Percentiles rank a stretch among this genome's conserved stretches.
Evolutionary conservation across 2,329 filamentous ascomycete species (phyloP).

Genomic region (Blastomyces percursus): DNA sequence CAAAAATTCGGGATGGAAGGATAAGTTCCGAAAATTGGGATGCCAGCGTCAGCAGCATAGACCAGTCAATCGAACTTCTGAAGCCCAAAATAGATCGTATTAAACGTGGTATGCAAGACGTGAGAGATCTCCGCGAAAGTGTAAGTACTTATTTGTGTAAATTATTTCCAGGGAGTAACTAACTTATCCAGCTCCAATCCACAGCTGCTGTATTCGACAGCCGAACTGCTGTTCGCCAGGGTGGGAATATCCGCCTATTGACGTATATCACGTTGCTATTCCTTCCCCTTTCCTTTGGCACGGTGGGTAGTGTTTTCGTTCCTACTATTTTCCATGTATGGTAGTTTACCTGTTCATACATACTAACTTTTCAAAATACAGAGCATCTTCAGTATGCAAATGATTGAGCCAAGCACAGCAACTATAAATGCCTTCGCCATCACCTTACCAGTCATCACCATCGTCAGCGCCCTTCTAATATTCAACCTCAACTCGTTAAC

Average conservation of each 20-base stretch:
- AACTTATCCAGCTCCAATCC: slow-evolving; percentile 5
- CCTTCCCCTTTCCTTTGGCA: slow-evolving; percentile 16
- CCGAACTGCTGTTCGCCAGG: slow-evolving; percentile 15
- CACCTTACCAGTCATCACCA: slow-evolving; percentile 8
- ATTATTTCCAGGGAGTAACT: not conserved
- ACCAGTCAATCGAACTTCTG: slow-evolving; percentile 7
- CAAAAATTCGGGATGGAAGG: slow-evolving; percentile 7
- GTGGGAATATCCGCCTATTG: slow-evolving; percentile 16
- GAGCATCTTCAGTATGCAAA: slow-evolving; percentile 10
- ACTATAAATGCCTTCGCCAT: slow-evolving; percentile 9
- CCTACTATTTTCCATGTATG: not conserved
- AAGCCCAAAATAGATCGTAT: slow-evolving; percentile 7
- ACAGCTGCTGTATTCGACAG: slow-evolving; percentile 16
- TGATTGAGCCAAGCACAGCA: slow-evolving; percentile 1
- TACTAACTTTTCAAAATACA: not conserved
- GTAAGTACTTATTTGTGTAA: not conserved
- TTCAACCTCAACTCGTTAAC: slow-evolving; percentile 9
- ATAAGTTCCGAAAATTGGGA: slow-evolving; percentile 7
- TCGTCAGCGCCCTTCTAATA: slow-evolving; percentile 7
- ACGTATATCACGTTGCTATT: slow-evolving; percentile 17
- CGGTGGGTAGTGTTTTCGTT: slow-evolving; percentile 1
- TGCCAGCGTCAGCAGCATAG: slow-evolving; percentile 4
- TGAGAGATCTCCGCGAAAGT: slow-evolving; percentile 8
- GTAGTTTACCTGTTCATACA: not conserved
- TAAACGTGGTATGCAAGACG: slow-evolving; percentile 7